Evolutionary conservation across 768 basidiomycete species (phyloP), one percentile per base, ranked within the genome.

Genomic region (Clavulina sp.): DNA sequence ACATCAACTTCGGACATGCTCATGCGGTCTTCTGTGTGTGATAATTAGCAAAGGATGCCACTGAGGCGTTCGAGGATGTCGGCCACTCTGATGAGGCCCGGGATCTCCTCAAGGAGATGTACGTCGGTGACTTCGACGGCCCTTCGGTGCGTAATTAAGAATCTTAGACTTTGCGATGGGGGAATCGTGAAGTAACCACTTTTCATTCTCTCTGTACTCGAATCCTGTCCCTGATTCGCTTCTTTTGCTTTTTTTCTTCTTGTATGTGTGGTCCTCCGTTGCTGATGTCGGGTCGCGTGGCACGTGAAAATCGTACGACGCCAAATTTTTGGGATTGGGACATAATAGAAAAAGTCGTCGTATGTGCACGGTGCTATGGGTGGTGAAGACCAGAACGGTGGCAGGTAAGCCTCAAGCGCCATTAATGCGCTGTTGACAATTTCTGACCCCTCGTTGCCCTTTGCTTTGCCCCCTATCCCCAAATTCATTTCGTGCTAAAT

Each of bases 81-180:
- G 95, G 95, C 29, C 95, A 97, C 74, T 96, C 92, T 0, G 93
- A 97, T 59, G 95, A 99, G 68, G 95, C 95, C 24, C 80, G 95
- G 49, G 81, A 73, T 9, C 74, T 92, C 53, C 73, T 97, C 49
- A 76, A 76, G 18, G 79, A 66, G 57, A 77, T 95, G 74, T 68
- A 78, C 38, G 71, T 95, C 49, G 92, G 92, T 50, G 76, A 84
- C 1, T 86, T 92, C 58, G 83, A 85, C 62, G 70, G 80, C 59
- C 71, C 68, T 59, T 72, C 71, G 46, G 82, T 84, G 63, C 65
- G 77, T 69, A 31, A 9, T 36, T 49, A 38, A 38, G 34, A 38
- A 7, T 50, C 44, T 44, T n/a, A n/a, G n/a, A n/a, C n/a, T n/a
- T n/a, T n/a, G n/a, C n/a, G n/a, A n/a, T n/a, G n/a, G n/a, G n/a